Evolutionary conservation across 371 early-diverging fungal species (phyloP), one percentile per base, ranked within the genome.

Genomic region (Furculomyces boomerangus): DNA sequence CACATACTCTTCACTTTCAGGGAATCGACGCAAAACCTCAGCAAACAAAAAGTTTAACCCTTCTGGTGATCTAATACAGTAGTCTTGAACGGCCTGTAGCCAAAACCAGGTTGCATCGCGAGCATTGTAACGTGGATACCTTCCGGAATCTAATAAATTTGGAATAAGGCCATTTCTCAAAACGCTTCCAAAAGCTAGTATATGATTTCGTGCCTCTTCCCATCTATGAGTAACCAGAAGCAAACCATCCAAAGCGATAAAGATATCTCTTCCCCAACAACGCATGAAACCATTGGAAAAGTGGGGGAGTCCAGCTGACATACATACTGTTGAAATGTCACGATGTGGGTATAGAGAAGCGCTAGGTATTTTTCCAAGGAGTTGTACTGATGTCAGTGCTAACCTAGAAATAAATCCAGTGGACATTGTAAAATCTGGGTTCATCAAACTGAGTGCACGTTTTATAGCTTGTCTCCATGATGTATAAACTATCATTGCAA

Each of bases 31-130:
- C 18, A 70, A 63, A 1, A 97, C 86, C 0, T 64, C 49, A n/a
- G 65, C 72, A 14, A 79, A 57, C 40, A 97, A 66, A 49, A 97
- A 81, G 1, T 60, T 72, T 3, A 73, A 51, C 1, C 94, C 94
- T 45, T 92, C 85, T 0, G 88, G 84, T 1, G 69, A 53, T 0
- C 41, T 31, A 5, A 71, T 72, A 60, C 87, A 90, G 58, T 97
- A 97, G 43, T 84, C 77, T 54, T 89, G 89, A 18, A 95, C 79
- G 0, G 86, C 75, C 59, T 89, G 86, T 56, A 92, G 67, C 76
- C 87, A 95, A 76, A 83, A 97, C 96, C 98, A 97, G 0, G 84
- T 80, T 2, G 98, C 90, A 65, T 97, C 96, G 26, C 96, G 79
- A 1, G 93, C 89, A 64, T 97, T 97, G 69, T 92, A 97, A 1